Evolutionary conservation across 2,329 filamentous ascomycete genomes (phyloP).

Genomic region (Helicocarpus griseus): DNA sequence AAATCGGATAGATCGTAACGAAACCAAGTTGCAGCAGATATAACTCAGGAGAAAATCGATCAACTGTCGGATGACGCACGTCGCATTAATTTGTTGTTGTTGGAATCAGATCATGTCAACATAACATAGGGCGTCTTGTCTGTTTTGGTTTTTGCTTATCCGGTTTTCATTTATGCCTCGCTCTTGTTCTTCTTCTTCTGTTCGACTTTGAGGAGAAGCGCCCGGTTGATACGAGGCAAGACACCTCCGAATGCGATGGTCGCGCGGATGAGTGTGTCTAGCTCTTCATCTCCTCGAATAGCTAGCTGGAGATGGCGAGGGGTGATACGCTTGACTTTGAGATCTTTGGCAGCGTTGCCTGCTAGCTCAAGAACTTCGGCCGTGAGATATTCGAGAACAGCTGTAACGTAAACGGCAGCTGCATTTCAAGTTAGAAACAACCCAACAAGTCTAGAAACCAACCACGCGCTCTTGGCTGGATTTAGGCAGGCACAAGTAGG

Average conservation of each 20-base stretch:
- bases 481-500: background rate
- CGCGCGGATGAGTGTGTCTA: slow-evolving; percentile 92
- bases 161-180: slow-evolving; percentile 21
- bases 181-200: slow-evolving; percentile 84
- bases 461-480: background rate
- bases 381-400: slow-evolving; percentile 94
- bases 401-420: slow-evolving; percentile 95
- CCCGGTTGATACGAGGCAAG: slow-evolving; percentile 96
- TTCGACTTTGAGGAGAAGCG: slow-evolving; percentile 88
- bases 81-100: slow-evolving; percentile 9
- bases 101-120: slow-evolving; percentile 2
- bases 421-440: slow-evolving; percentile 3
- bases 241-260: slow-evolving; percentile 99
- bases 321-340: slow-evolving; percentile 99
- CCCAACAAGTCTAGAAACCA: background rate
- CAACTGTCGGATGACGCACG: background rate
- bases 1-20: background rate
- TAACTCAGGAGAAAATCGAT: slow-evolving; percentile 1
- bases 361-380: slow-evolving; percentile 96
- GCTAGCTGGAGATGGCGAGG: slow-evolving; percentile 95
- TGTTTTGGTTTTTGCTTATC: slow-evolving; percentile 17
- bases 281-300: slow-evolving; percentile 95
- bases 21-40: background rate
- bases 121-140: slow-evolving; percentile 4
- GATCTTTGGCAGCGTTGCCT: slow-evolving; percentile 97